Evolutionary conservation across 1,284 basidiomycete genomes (phyloP), one percentile per base, ranked within the genome.

Genomic region (Coriolopsis trogii): DNA sequence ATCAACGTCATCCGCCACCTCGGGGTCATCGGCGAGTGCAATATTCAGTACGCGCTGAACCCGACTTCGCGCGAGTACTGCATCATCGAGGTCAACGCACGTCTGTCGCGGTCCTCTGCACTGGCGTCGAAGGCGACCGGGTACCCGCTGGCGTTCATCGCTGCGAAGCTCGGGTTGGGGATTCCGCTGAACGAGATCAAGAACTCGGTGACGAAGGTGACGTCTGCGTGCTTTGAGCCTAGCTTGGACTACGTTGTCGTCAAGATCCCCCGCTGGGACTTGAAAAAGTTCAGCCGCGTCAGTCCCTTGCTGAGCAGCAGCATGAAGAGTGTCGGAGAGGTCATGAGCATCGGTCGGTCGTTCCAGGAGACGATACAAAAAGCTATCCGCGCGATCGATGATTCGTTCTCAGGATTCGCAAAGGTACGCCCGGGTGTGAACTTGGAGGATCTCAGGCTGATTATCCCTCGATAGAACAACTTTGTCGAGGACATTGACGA

Each of bases 11-110:
- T 99, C 60, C 90, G 97, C 20, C 96, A 99, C 69, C 83, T 99
- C 24, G 96, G 96, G 41, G 96, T 99, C 50, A 82, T 99, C 55
- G 96, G 97, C 56, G 96, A 99, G 76, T 96, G 97, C 74, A 99
- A 99, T 72, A 98, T 99, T 58, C 96, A 99, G 72, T 99, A 98
- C 67, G 96, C 97, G 2, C 82, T 99, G 64, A 98, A 98, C 73
- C 96, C 97, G 0, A 82, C 79, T 46, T 97, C 93, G 20, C 89
- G 93, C 67, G 93, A 98, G 70, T 99, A 98, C 73, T 98, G 95
- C 72, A 98, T 99, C 67, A 98, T 99, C 70, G 96, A 99, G 79
- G 96, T 98, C 69, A 98, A 99, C 67, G 97, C 96, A n/a, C 93
- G 96, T 78, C 84, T 99, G 15, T 98, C 96, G 13, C 91, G 97